Percentiles rank a stretch among this genome's conserved stretches.
phyloP scores from a whole-genome alignment of 352 stramenopile genomes.

The Phytophthora multivora region DNA sequence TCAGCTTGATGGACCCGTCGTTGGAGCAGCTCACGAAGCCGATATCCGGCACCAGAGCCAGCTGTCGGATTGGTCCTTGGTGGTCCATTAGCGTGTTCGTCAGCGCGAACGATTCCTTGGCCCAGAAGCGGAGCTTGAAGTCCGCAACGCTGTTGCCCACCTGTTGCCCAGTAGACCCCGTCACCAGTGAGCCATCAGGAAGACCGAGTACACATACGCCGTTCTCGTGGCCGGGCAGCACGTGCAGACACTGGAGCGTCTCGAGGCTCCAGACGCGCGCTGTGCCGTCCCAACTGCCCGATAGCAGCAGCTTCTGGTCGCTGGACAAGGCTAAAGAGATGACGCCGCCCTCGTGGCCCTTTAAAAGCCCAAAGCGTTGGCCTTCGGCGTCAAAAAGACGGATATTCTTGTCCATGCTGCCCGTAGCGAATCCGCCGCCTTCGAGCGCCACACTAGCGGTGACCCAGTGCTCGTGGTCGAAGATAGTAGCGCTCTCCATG shows the following conservation, averaged over 20 bases:
- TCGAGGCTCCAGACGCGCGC: constrained; percentile 73
- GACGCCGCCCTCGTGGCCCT: constrained; percentile 76
- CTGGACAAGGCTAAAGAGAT: constrained; percentile 65
- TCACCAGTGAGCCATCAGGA: constrained; percentile 66
- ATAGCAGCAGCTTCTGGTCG: constrained; percentile 57
- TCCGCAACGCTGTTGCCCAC: constrained; percentile 78
- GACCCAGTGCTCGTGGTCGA: constrained; percentile 86
- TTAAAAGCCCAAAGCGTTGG: constrained; percentile 45
- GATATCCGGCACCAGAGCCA: constrained; percentile 64
- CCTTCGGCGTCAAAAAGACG: constrained; percentile 63
- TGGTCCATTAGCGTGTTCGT: constrained; percentile 68
- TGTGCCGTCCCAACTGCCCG: constrained; percentile 84
- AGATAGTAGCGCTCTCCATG: constrained; percentile 63
- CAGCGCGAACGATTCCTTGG: constrained; percentile 49
- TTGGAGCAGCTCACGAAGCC: constrained; percentile 89
- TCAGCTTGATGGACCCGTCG: constrained; percentile 76
- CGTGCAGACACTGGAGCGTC: constrained; percentile 55
- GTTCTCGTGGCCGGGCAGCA: constrained; percentile 77
- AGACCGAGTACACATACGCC: constrained; percentile 80
- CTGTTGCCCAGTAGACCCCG: constrained; percentile 77
- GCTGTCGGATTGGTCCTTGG: constrained; percentile 71
- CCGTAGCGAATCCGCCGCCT: constrained; percentile 67
- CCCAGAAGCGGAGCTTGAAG: constrained; percentile 83
- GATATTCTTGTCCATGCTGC: constrained; percentile 83
- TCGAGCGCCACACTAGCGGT: constrained; percentile 59